Percentiles rank a stretch among this genome's conserved stretches.
These are phyloP conservation scores for Salix suchowensis DNA, from an alignment of 345 rosid species.

Conservation along the genomic window DNA sequence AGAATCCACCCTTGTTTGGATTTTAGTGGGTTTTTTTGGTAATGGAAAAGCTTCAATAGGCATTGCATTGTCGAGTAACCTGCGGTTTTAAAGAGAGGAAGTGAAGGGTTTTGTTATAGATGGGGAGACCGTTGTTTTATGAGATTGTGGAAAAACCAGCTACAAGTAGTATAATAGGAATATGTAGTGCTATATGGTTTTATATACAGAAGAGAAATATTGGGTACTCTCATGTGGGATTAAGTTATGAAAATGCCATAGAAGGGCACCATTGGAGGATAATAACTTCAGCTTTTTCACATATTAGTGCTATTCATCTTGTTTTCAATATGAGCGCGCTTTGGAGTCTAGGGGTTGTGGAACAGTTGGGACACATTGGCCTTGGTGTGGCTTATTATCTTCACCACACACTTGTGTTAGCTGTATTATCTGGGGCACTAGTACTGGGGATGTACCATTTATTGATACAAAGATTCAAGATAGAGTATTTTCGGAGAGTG, in stretches of 20 bases:
- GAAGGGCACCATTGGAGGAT: conserved; percentile 95
- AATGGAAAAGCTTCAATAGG: background rate
- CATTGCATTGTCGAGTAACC: background rate
- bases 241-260: conserved; percentile 71
- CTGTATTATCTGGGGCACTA: conserved; percentile 64
- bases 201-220: conserved; percentile 84
- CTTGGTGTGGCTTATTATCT: conserved; percentile 82
- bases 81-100: background rate
- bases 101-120: conserved; percentile 12
- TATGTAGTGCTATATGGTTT: conserved; percentile 77
- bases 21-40: background rate
- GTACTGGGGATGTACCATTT: conserved; percentile 80
- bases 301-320: conserved; percentile 85
- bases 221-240: conserved; percentile 85
- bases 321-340: conserved; percentile 96
- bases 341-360: conserved; percentile 94
- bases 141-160: conserved; percentile 88
- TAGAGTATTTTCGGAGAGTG: conserved; percentile 84
- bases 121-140: conserved; percentile 84
- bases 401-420: conserved; percentile 79
- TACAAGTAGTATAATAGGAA: conserved; percentile 63
- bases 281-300: conserved; percentile 93
- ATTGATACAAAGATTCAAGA: conserved; percentile 63
- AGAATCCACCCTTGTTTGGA: background rate
- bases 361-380: conserved; percentile 62